Evolutionary conservation across 805 yeast genomes (phyloP).

Genomic region (Ogataea naganishii): DNA sequence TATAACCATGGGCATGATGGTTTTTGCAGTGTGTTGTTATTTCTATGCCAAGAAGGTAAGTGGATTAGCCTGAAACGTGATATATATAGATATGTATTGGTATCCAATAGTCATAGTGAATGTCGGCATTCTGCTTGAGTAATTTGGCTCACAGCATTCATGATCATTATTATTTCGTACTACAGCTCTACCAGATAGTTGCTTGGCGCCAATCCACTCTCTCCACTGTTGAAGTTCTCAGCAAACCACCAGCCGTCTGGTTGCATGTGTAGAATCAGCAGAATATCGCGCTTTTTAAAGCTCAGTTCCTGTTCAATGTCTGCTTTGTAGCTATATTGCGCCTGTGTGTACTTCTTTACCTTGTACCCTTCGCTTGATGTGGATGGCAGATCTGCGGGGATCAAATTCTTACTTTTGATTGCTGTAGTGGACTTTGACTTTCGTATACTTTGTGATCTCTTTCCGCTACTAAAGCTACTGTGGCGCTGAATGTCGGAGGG

Average conservation of each 20-base stretch:
- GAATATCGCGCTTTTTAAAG: constrained; percentile 48
- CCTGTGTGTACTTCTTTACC: constrained; percentile 43
- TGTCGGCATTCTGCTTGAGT: not conserved
- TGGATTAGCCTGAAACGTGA: constrained; percentile 10
- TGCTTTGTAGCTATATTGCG: constrained; percentile 51
- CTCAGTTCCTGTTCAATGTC: constrained; percentile 52
- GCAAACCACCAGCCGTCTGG: constrained; percentile 76
- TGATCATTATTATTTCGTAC: too few relatives aligned
- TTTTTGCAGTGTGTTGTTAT: constrained; percentile 38
- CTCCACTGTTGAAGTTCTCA: constrained; percentile 38
- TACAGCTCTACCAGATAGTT: constrained; percentile 35
- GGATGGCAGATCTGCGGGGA: constrained; percentile 31
- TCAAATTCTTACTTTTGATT: constrained; percentile 11
- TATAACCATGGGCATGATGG: constrained; percentile 36
- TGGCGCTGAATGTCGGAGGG: too few relatives aligned
- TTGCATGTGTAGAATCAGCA: constrained; percentile 46
- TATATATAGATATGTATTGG: constrained; percentile 1
- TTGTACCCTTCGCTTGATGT: constrained; percentile 44
- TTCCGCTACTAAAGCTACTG: too few relatives aligned
- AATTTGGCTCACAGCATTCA: too few relatives aligned
- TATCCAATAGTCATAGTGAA: not conserved
- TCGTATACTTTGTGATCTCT: constrained; percentile 1
- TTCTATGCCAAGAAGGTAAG: constrained; percentile 36
- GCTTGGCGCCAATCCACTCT: constrained; percentile 56
- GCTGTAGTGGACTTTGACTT: constrained; percentile 23